Base-by-base conservation (phyloP, 768 basidiomycete genomes). In the Gymnopilus dilepis region DNA sequence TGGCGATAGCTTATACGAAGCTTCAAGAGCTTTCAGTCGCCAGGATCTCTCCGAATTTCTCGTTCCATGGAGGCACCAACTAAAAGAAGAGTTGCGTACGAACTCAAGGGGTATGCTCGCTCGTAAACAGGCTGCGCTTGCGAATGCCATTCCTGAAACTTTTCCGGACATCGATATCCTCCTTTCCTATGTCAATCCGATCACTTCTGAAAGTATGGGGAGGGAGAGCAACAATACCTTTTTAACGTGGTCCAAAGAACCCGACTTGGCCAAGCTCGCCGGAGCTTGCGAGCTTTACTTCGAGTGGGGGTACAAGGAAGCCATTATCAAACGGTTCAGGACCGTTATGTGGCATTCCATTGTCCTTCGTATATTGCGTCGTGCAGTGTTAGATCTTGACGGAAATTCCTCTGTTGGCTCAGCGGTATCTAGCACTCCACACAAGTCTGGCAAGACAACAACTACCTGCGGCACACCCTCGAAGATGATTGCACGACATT, bases 221-320 rank as follows among this genome's bases (percentile, higher is more conserved):
- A 73, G 78, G 54, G 69, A 76, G 2, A 70, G 69, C 21, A 72
- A 76, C 34, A 75, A 78, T 34, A 65, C 76, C 53, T 72, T 67
- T 60, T 71, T 81, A 26, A 81, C 77, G 0, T 83, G 82, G 78
- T 71, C 78, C 1, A 81, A 77, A 58, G 91, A 94, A 61, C 89
- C 90, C 0, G 86, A 90, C 65, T 76, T 93, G 0, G 83, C 82
- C 15, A 85, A 84, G 56, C 83, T 96, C 15, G 94, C 95, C 0
- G 84, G 78, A 9, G 80, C 88, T 3, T 96, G 94, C 77, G 95
- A 97, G 73, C 81, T 88, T 48, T 91, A 88, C 71, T 97, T 97
- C 63, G 95, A 96, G 70, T 97, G 95, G 95, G 95, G 95, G 0
- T 88, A 92, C 52, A 88, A 82, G 67, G 90, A 93, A 50, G 80